These are phyloP conservation scores for Cronartium ribicola DNA, from an alignment of 1,284 basidiomycete genomes.

Conservation along the genomic window DNA sequence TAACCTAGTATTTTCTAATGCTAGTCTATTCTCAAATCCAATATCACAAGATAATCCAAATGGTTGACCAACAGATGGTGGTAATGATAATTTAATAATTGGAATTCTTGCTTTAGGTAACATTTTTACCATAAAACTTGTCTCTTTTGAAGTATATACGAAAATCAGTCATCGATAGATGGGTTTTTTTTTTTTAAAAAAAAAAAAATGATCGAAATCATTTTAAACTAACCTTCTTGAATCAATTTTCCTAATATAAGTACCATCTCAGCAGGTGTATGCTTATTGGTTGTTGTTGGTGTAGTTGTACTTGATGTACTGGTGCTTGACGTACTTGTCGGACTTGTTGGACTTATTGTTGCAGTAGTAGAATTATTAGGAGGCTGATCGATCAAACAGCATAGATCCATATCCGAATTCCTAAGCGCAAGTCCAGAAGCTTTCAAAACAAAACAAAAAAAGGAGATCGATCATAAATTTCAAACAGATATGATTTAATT, in stretches of 20 bases:
- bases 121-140: constrained; percentile 94
- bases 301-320: constrained; percentile 24
- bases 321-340: constrained; percentile 34
- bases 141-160: constrained; percentile 60
- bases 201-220: not conserved
- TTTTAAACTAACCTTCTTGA: constrained; percentile 66
- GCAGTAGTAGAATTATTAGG: constrained; percentile 50
- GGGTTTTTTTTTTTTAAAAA: not conserved
- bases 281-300: constrained; percentile 52
- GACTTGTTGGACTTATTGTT: not conserved
- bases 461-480: constrained; percentile 86
- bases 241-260: constrained; percentile 88
- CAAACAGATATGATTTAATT: too few relatives aligned
- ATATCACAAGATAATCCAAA: constrained; percentile 88
- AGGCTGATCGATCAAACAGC: constrained; percentile 84
- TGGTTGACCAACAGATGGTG: constrained; percentile 81
- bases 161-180: constrained; percentile 7
- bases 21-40: constrained; percentile 93
- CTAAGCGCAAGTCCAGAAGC: constrained; percentile 24
- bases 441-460: constrained; percentile 66
- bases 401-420: constrained; percentile 87
- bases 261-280: constrained; percentile 78
- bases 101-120: constrained; percentile 95
- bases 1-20: constrained; percentile 91
- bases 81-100: constrained; percentile 91